Percentiles rank a stretch among this genome's conserved stretches.
phyloP scores from a whole-genome alignment of 352 stramenopile genomes.

The Lagenidium giganteum region DNA sequence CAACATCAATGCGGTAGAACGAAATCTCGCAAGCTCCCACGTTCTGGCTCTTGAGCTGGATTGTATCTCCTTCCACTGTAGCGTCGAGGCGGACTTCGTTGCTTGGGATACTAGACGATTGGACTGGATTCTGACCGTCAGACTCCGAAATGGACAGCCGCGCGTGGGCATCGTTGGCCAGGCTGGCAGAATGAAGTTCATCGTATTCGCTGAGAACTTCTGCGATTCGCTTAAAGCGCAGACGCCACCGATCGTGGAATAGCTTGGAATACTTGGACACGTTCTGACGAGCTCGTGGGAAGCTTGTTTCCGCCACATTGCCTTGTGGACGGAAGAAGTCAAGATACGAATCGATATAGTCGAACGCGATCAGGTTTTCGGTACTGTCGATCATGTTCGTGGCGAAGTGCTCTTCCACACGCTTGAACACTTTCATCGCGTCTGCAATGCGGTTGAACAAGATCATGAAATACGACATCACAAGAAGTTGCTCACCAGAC shows the following conservation, averaged over 20 bases:
- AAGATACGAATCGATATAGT: slow-evolving; percentile 59
- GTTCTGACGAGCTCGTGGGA: slow-evolving; percentile 28
- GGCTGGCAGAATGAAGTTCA: slow-evolving; percentile 19
- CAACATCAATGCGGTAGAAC: slow-evolving; percentile 61
- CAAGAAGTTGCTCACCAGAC: slow-evolving; percentile 28
- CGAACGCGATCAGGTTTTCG: slow-evolving; percentile 34
- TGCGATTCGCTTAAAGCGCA: slow-evolving; percentile 34
- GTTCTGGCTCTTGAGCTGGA: slow-evolving; percentile 26
- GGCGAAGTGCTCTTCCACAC: slow-evolving; percentile 7
- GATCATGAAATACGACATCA: slow-evolving; percentile 44
- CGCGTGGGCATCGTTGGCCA: too few species aligned
- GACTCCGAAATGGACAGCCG: background rate
- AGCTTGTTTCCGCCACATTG: slow-evolving; percentile 5
- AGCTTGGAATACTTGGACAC: slow-evolving; percentile 31
- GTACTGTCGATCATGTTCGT: slow-evolving; percentile 1
- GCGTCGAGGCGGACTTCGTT: slow-evolving; percentile 18
- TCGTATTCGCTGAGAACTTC: slow-evolving; percentile 45
- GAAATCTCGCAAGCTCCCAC: slow-evolving; percentile 32
- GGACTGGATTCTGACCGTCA: too few species aligned
- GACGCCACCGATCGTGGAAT: slow-evolving; percentile 35
- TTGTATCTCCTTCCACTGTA: slow-evolving; percentile 15
- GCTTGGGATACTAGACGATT: too few species aligned
- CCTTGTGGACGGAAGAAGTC: slow-evolving; percentile 34
- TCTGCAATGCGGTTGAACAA: slow-evolving; percentile 34
- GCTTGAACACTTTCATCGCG: slow-evolving; percentile 28